A percentile compares a stretch with the other conserved stretches of the same genome.
phyloP scores from a whole-genome alignment of 176 grass and related monocot species.

The Lolium perenne region DNA sequence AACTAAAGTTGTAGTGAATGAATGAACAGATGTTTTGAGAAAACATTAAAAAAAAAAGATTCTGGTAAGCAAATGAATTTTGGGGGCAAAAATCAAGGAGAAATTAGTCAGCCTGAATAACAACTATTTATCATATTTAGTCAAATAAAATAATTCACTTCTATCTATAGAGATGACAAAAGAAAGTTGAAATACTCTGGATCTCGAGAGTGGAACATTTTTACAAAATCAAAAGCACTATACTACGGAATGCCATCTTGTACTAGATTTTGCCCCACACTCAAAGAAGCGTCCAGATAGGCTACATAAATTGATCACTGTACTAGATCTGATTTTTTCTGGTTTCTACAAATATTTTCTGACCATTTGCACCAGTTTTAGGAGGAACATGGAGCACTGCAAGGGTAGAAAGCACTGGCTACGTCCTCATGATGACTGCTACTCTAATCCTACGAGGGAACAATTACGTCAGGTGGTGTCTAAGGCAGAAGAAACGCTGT shows the following conservation, averaged over 20 bases:
- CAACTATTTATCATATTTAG: background rate
- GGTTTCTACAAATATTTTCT: background rate
- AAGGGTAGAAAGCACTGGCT: background rate
- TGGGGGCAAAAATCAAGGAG: background rate
- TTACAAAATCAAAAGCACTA: slow-evolving; percentile 1
- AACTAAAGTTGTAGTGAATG: slow-evolving; percentile 1
- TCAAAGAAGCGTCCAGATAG: background rate
- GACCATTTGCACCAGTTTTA: background rate
- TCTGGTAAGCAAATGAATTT: slow-evolving; percentile 21
- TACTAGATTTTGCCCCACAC: background rate
- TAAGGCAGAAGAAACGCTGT: slow-evolving; percentile 36
- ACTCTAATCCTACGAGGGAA: slow-evolving; percentile 8
- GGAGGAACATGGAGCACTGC: background rate
- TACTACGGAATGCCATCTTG: background rate
- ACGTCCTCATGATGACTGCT: background rate
- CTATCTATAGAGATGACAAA: slow-evolving; percentile 11
- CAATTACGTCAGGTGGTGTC: slow-evolving; percentile 3
- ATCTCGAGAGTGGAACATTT: background rate
- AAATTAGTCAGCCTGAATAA: background rate
- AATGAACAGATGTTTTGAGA: background rate
- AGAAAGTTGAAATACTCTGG: background rate
- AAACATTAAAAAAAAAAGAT: background rate
- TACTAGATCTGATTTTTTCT: background rate
- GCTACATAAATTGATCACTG: slow-evolving; percentile 25
- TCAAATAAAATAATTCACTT: slow-evolving; percentile 29